Evolutionary conservation across 192 early-diverging fungal genomes (phyloP), one percentile per base, ranked within the genome.

Genomic region (Podila horticola): DNA sequence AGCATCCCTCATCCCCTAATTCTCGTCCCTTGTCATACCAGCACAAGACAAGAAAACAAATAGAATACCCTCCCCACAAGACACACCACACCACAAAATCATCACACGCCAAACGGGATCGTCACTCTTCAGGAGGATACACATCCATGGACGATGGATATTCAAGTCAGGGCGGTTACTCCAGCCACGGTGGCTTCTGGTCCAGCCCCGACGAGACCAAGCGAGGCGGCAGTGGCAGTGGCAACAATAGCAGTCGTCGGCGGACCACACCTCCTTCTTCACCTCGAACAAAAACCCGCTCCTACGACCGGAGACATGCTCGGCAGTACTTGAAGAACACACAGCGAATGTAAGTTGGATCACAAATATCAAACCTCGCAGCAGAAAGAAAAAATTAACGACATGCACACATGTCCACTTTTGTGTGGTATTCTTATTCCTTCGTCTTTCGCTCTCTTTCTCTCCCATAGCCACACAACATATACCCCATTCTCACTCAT

Each of bases 401-500:
- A 11, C 4, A 17, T 45, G 41, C 41, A 45, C 33, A 2, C 41
- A 15, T 45, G 41, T 45, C 13, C 41, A 45, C 11, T 41, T 41
- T 36, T 36, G 3, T 36, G 15, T 15, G 41, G 41, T 45, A 45
- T 45, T 17, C 41, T 45, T 15, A 45, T 45, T 45, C 41, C 51
- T 17, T 55, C n/a, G 34, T 55, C 22, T 24, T 55, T 26, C 9
- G 0, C 29, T 61, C 28, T 34, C 59, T 55, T 22, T 55, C 52
- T 55, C 52, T 31, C 71, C 52, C 50, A 11, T 72, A 84, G 83
- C 5, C 73, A 75, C 59, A 84, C 83, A 33, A 73, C 75, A 51
- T 84, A 84, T 82, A 84, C 83, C 58, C 77, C 77, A 58, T 75
- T 81, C 62, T 75, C 74, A 26, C 63, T 84, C 6, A 31, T 67